Conservation (phyloP, 2,329 filamentous ascomycete genomes). For the Diatrype stigma region DNA sequence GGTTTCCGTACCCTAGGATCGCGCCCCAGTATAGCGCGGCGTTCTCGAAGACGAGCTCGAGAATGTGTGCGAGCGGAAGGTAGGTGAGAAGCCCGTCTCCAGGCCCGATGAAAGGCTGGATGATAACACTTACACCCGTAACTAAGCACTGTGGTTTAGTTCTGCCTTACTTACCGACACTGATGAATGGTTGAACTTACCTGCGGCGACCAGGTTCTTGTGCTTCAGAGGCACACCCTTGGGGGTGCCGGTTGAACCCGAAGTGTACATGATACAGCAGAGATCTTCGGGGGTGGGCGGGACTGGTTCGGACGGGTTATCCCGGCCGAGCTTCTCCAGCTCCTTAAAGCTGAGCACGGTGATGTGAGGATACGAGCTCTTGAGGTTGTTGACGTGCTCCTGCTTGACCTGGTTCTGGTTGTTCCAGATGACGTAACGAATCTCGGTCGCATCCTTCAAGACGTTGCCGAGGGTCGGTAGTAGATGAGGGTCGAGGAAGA, state of each 20-base stretch:
- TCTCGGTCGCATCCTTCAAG: conserved; percentile 45
- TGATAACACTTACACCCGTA: conserved; percentile 72
- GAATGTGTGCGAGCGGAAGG: conserved; percentile 80
- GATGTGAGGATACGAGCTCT: conserved; percentile 43
- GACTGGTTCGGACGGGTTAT: conserved; percentile 63
- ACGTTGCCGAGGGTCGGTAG: conserved; percentile 53
- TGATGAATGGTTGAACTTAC: conserved; percentile 40
- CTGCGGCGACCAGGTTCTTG: conserved; percentile 67
- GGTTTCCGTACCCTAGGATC: conserved; percentile 85
- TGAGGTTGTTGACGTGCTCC: conserved; percentile 45
- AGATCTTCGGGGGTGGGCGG: conserved; percentile 70
- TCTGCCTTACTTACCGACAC: conserved; percentile 3
- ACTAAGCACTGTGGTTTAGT: conserved; percentile 39
- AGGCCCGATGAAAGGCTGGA: conserved; percentile 72
- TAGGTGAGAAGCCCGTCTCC: conserved; percentile 79
- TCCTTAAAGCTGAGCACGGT: conserved; percentile 49
- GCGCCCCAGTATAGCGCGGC: conserved; percentile 79
- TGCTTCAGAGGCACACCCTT: conserved; percentile 79
- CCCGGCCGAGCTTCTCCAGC: conserved; percentile 48
- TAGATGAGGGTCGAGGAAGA: conserved; percentile 73
- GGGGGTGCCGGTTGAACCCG: conserved; percentile 75
- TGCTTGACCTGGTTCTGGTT: conserved; percentile 48
- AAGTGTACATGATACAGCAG: conserved; percentile 71
- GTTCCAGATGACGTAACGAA: conserved; percentile 53
- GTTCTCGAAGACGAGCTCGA: conserved; percentile 90